Conservation (phyloP, 495 filamentous ascomycete species). For the Clavariopsis aquatica region DNA sequence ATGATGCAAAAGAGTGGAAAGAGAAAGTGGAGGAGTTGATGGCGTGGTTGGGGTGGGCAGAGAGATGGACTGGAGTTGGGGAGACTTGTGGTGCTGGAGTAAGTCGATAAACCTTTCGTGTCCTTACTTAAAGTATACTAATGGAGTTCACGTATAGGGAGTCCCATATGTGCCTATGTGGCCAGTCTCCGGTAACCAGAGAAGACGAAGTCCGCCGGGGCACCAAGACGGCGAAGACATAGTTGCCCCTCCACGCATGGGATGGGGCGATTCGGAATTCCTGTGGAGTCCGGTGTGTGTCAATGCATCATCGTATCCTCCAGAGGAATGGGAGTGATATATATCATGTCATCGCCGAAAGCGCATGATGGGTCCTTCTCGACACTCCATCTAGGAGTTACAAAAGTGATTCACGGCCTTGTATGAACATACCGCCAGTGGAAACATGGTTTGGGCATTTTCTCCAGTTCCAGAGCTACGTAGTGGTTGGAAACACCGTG, state of each 20-base stretch:
- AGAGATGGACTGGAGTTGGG: conserved; percentile 39
- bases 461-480: too few relatives aligned
- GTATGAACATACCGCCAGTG: too few relatives aligned
- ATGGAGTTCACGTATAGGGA: conserved; percentile 20
- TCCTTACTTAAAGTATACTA: background rate
- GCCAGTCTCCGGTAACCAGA: conserved; percentile 26
- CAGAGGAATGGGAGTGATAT: conserved; percentile 19
- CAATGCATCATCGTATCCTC: conserved; percentile 19
- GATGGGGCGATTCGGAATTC: conserved; percentile 10
- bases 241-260: background rate
- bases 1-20: conserved; percentile 27
- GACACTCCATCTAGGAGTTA: too few relatives aligned
- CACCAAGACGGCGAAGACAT: background rate
- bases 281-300: conserved; percentile 27
- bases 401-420: too few relatives aligned
- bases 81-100: conserved; percentile 34
- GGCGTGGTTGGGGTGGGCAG: conserved; percentile 47
- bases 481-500: too few relatives aligned
- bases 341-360: too few relatives aligned
- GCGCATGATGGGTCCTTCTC: too few relatives aligned
- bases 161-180: conserved; percentile 47
- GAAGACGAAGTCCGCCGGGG: conserved; percentile 1
- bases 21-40: conserved; percentile 40
- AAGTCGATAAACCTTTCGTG: background rate
- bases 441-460: too few relatives aligned